phyloP scores from a whole-genome alignment of 495 filamentous ascomycete species.

The Bryoglossum gracile region DNA sequence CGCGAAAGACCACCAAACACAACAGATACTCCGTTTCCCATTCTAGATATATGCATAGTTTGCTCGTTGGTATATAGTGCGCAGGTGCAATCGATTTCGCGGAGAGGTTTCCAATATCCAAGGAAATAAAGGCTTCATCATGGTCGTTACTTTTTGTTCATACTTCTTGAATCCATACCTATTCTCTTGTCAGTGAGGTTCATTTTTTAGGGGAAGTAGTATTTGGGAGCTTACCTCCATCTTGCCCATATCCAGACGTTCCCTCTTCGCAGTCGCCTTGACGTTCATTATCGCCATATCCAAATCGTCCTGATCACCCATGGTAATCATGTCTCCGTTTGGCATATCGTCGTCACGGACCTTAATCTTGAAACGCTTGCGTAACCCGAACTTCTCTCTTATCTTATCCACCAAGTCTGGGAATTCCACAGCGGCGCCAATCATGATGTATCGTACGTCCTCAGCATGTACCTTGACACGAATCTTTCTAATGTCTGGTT shows the following conservation, averaged over 20 bases:
- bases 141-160: slow-evolving; percentile 15
- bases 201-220: not conserved
- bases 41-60: slow-evolving; percentile 5
- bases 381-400: slow-evolving; percentile 74
- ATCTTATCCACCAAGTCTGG: slow-evolving; percentile 68
- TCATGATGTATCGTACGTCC: slow-evolving; percentile 92
- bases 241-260: slow-evolving; percentile 80
- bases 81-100: slow-evolving; percentile 2
- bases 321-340: slow-evolving; percentile 87
- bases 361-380: slow-evolving; percentile 68
- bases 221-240: slow-evolving; percentile 80
- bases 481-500: slow-evolving; percentile 51
- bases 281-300: slow-evolving; percentile 70
- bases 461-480: slow-evolving; percentile 86
- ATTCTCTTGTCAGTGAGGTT: slow-evolving; percentile 10
- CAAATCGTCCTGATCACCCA: slow-evolving; percentile 94
- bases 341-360: slow-evolving; percentile 69
- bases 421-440: slow-evolving; percentile 65
- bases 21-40: not conserved
- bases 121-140: slow-evolving; percentile 9
- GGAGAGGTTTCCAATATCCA: not conserved
- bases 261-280: slow-evolving; percentile 60
- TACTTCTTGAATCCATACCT: slow-evolving; percentile 27
- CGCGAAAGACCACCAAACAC: no score
- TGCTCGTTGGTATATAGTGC: not conserved